A percentile compares a stretch with the other conserved stretches of the same genome.
These are phyloP conservation scores for Camellia oleifera DNA, from an alignment of 179 eudicot species.

Conservation along the genomic window DNA sequence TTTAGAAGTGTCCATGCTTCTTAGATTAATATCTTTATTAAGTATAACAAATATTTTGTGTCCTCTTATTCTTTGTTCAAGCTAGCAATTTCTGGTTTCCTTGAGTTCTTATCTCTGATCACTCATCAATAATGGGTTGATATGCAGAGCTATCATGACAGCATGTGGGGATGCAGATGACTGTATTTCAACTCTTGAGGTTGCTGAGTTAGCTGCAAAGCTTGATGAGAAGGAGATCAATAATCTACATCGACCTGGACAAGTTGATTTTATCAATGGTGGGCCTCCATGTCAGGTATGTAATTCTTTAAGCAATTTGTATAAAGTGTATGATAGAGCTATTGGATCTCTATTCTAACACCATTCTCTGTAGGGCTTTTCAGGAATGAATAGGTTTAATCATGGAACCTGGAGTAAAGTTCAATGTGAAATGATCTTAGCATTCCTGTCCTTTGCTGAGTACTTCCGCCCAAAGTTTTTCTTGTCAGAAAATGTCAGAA, in stretches of 20 bases:
- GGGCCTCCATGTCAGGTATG: constrained; percentile 98
- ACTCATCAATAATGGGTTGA: background rate
- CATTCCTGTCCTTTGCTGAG: constrained; percentile 91
- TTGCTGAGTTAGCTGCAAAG: constrained; percentile 62
- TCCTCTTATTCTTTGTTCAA: background rate
- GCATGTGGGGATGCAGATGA: constrained; percentile 80
- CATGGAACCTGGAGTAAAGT: constrained; percentile 96
- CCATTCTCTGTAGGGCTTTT: constrained; percentile 69
- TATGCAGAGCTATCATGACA: constrained; percentile 73
- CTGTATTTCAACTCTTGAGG: constrained; percentile 75
- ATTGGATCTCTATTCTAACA: background rate
- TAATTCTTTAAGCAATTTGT: background rate
- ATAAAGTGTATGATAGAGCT: background rate
- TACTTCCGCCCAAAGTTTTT: constrained; percentile 89
- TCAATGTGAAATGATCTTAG: constrained; percentile 98
- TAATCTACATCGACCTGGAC: constrained; percentile 74
- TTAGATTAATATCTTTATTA: background rate
- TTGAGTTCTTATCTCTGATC: constrained; percentile 1
- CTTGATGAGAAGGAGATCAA: constrained; percentile 48
- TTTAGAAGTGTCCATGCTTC: too few species aligned
- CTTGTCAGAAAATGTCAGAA: constrained; percentile 90
- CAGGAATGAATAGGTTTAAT: constrained; percentile 97
- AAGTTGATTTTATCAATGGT: constrained; percentile 94
- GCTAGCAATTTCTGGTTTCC: background rate
- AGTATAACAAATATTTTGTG: too few species aligned